Evolutionary conservation across 148 eudicot genomes (phyloP).

Genomic region (Vaccinium corymbosum): DNA sequence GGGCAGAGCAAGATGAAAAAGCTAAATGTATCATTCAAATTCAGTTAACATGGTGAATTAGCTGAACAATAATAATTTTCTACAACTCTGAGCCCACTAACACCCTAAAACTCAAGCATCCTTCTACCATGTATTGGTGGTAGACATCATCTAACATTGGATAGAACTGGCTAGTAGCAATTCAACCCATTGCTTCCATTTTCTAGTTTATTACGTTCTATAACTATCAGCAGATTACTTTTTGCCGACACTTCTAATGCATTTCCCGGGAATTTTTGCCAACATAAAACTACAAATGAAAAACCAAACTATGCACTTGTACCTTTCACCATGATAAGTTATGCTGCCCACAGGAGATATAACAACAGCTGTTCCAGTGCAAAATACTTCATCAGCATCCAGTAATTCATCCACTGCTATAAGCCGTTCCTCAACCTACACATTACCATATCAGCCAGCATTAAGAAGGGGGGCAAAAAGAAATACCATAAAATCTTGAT

Average conservation of each 20-base stretch:
- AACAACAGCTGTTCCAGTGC: conserved; percentile 97
- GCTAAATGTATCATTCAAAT: neutral
- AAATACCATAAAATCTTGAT: neutral
- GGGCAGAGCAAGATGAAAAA: neutral
- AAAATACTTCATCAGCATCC: conserved; percentile 95
- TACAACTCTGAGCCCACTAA: neutral
- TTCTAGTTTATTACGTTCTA: neutral
- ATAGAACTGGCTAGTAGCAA: neutral
- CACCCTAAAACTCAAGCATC: neutral
- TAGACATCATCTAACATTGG: neutral
- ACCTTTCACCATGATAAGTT: conserved; percentile 82
- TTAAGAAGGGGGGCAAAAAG: neutral
- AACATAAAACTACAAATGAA: neutral
- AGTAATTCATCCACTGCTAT: conserved; percentile 84
- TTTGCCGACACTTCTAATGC: neutral
- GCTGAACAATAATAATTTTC: neutral
- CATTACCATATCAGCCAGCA: conserved; percentile 11
- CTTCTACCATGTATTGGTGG: neutral
- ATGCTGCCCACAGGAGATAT: conserved; percentile 95
- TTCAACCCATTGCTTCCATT: neutral
- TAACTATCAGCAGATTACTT: neutral
- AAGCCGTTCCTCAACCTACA: conserved; percentile 74
- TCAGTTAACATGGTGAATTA: neutral
- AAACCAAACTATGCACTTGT: conserved; percentile 28
- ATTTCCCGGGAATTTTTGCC: neutral